These are phyloP conservation scores for Leccinum insolens DNA, from an alignment of 1,284 basidiomycete species.

Conservation along the genomic window DNA sequence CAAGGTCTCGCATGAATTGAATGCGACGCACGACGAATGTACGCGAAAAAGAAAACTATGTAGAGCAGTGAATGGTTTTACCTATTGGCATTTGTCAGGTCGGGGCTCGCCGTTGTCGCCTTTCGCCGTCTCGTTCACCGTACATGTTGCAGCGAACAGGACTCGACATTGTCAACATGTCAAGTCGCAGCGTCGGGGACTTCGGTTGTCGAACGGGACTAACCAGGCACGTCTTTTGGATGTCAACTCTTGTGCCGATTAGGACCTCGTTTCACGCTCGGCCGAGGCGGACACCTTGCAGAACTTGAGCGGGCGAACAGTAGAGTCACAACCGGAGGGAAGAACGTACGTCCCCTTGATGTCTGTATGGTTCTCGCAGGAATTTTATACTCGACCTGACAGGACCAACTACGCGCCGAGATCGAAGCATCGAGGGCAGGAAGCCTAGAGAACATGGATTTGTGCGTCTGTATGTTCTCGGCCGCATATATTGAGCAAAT, in stretches of 20 bases:
- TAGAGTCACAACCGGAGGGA: conserved; percentile 85
- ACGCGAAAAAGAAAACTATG: conserved; percentile 78
- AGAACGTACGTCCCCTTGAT: conserved; percentile 66
- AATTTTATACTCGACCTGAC: neutral
- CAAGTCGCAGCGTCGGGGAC: conserved; percentile 84
- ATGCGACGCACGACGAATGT: conserved; percentile 95
- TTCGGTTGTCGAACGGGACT: conserved; percentile 88
- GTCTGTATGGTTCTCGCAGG: neutral
- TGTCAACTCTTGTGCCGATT: conserved; percentile 87
- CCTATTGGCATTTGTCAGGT: neutral
- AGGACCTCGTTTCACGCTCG: conserved; percentile 86
- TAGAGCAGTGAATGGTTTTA: conserved; percentile 69
- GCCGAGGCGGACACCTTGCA: conserved; percentile 85
- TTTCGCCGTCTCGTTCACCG: neutral
- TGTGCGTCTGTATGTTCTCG: conserved; percentile 42
- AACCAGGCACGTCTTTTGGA: conserved; percentile 91
- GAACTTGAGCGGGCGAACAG: conserved; percentile 77
- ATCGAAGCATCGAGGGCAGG: conserved; percentile 86
- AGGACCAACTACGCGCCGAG: conserved; percentile 92
- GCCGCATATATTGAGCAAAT: neutral
- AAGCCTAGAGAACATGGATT: conserved; percentile 66
- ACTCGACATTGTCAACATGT: conserved; percentile 72
- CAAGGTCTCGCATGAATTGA: too few species aligned
- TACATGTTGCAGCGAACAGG: conserved; percentile 71
- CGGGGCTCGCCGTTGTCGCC: neutral